Conservation (phyloP, 257 asterid species). For the Penstemon newberryi region DNA sequence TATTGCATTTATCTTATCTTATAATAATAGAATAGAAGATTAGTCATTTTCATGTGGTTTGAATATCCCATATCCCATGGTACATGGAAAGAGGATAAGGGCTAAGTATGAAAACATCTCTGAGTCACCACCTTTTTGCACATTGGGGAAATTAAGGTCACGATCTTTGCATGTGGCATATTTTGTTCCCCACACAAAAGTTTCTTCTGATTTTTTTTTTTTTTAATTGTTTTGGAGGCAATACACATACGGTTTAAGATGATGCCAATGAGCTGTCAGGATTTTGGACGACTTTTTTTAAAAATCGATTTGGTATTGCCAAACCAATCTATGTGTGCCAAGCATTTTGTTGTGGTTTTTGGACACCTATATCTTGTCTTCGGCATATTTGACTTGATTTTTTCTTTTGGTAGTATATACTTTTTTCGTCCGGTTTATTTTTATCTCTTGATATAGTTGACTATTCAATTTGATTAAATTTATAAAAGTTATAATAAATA, state of each 20-base stretch:
- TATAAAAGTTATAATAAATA: too few species aligned
- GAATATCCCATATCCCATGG: slow-evolving; percentile 29
- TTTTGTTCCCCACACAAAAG: slow-evolving; percentile 34
- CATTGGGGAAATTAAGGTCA: slow-evolving; percentile 17
- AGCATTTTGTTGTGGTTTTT: neutral
- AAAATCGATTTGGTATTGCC: neutral
- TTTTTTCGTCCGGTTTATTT: too few species aligned
- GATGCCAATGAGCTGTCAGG: slow-evolving; percentile 16
- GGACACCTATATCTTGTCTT: neutral
- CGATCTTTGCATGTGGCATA: slow-evolving; percentile 17
- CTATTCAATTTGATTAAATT: too few species aligned
- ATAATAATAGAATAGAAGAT: slow-evolving; percentile 11
- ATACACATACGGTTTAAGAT: neutral
- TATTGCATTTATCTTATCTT: neutral
- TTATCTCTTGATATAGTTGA: too few species aligned
- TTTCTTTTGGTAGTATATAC: too few species aligned
- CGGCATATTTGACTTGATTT: neutral
- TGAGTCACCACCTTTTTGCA: slow-evolving; percentile 45
- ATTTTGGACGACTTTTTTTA: neutral
- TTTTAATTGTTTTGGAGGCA: neutral
- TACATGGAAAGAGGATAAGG: slow-evolving; percentile 39
- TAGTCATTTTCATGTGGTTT: slow-evolving; percentile 37
- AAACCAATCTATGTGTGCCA: neutral
- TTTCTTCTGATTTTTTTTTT: neutral
- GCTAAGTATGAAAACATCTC: slow-evolving; percentile 48